A percentile compares a stretch with the other conserved stretches of the same genome.
These are phyloP conservation scores for Larix sibirica DNA, from an alignment of 83 land plant species.

Conservation along the genomic window DNA sequence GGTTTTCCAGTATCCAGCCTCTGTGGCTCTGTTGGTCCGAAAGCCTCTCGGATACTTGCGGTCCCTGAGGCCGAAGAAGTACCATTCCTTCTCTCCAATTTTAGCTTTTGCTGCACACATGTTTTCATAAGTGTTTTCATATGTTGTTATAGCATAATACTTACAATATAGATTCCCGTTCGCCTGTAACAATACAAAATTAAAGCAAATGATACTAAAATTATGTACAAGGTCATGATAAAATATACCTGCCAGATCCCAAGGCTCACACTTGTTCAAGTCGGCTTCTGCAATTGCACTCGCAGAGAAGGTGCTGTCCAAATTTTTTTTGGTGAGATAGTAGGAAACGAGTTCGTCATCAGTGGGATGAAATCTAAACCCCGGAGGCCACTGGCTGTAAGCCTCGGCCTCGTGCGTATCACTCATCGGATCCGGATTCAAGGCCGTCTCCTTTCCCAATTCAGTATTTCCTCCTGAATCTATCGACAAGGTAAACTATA, in stretches of 20 bases:
- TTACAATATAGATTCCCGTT: no score
- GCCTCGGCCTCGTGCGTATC: conserved; percentile 8
- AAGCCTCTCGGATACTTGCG: no score
- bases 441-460: not conserved
- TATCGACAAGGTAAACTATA: not conserved
- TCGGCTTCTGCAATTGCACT: conserved; percentile 64
- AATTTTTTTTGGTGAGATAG: conserved; percentile 51
- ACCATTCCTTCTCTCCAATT: no score
- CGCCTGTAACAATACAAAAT: no score
- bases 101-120: no score
- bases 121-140: no score
- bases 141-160: not conserved
- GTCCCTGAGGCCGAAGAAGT: no score
- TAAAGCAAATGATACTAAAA: no score
- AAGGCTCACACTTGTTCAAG: conserved; percentile 76
- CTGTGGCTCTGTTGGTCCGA: no score
- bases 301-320: conserved; percentile 45
- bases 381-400: conserved; percentile 57
- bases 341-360: conserved; percentile 74
- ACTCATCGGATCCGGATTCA: not conserved
- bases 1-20: no score
- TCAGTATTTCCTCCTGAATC: not conserved
- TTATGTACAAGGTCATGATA: no score
- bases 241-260: conserved; percentile 66
- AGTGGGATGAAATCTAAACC: conserved; percentile 71